Evolutionary conservation across 192 early-diverging fungal genomes (phyloP).

Genomic region (Coemansia sp.): DNA sequence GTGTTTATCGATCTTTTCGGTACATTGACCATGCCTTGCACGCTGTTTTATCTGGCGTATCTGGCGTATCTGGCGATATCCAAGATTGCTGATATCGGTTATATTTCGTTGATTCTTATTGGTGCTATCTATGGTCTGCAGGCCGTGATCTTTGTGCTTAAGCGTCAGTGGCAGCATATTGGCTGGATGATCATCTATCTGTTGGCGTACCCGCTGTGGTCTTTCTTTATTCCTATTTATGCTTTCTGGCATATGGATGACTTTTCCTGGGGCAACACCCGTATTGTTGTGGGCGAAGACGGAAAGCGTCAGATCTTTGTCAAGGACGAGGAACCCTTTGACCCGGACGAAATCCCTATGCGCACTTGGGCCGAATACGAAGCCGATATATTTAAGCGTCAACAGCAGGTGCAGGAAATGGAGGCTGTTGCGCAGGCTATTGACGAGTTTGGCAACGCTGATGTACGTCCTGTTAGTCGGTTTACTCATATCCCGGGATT

Average conservation of each 20-base stretch:
- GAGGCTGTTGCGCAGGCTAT: neutral
- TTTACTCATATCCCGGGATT: neutral
- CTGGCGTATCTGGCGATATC: slow-evolving; percentile 73
- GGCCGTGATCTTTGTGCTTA: slow-evolving; percentile 77
- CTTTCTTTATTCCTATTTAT: slow-evolving; percentile 89
- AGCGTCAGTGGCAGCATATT: slow-evolving; percentile 76
- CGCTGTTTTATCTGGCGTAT: slow-evolving; percentile 77
- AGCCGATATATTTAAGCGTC: neutral
- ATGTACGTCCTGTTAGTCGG: neutral
- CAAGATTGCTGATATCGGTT: slow-evolving; percentile 62
- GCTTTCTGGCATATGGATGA: slow-evolving; percentile 99
- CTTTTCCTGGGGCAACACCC: slow-evolving; percentile 98
- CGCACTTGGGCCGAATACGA: slow-evolving; percentile 90
- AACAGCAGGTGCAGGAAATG: neutral
- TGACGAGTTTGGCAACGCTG: neutral
- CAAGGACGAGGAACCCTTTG: slow-evolving; percentile 77
- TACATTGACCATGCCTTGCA: slow-evolving; percentile 79
- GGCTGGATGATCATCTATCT: slow-evolving; percentile 89
- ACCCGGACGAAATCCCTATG: slow-evolving; percentile 81
- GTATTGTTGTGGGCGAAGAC: slow-evolving; percentile 69
- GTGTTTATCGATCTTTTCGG: slow-evolving; percentile 92
- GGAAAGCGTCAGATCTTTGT: slow-evolving; percentile 66
- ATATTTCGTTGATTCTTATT: slow-evolving; percentile 77
- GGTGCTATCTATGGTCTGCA: slow-evolving; percentile 87
- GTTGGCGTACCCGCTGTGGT: slow-evolving; percentile 89